Percentiles rank a stretch among this genome's conserved stretches.
These are phyloP conservation scores for Daldinia childiae DNA, from an alignment of 495 filamentous ascomycete genomes.

Conservation along the genomic window DNA sequence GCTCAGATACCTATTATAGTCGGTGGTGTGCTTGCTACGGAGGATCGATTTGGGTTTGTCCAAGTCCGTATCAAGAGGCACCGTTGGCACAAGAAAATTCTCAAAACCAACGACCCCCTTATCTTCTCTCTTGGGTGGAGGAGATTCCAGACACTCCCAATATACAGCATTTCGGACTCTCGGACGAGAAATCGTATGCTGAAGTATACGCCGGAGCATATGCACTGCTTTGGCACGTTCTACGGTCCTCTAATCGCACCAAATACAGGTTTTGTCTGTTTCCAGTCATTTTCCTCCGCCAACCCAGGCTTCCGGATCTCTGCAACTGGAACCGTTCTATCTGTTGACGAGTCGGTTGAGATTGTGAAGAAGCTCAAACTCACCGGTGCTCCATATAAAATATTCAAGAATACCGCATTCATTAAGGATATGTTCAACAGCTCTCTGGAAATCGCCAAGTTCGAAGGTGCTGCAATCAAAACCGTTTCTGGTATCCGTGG, in stretches of 20 bases:
- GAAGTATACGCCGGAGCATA: constrained; percentile 97
- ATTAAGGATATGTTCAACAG: constrained; percentile 98
- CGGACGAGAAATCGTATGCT: constrained; percentile 95
- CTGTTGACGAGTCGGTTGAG: constrained; percentile 91
- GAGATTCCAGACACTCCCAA: constrained; percentile 88
- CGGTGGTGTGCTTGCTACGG: constrained; percentile 87
- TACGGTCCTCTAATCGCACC: constrained; percentile 94
- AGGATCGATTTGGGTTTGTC: constrained; percentile 94
- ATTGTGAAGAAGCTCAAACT: constrained; percentile 99
- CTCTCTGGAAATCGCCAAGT: constrained; percentile 93
- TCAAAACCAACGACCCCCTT: constrained; percentile 96
- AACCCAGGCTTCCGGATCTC: constrained; percentile 93
- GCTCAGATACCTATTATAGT: constrained; percentile 86
- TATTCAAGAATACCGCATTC: constrained; percentile 99
- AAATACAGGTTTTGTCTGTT: constrained; percentile 93
- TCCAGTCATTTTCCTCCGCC: constrained; percentile 88
- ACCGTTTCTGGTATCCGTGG: constrained; percentile 95
- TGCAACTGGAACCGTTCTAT: constrained; percentile 90
- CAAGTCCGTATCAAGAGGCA: constrained; percentile 96
- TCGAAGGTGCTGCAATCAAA: constrained; percentile 93
- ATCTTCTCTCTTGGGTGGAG: constrained; percentile 99
- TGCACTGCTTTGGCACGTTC: constrained; percentile 97
- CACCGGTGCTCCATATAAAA: constrained; percentile 89
- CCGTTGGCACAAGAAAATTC: constrained; percentile 98
- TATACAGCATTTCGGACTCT: constrained; percentile 94